Percentiles rank a stretch among this genome's conserved stretches.
phyloP scores from a whole-genome alignment of 192 early-diverging fungal genomes.

The Allomyces macrogynus region DNA sequence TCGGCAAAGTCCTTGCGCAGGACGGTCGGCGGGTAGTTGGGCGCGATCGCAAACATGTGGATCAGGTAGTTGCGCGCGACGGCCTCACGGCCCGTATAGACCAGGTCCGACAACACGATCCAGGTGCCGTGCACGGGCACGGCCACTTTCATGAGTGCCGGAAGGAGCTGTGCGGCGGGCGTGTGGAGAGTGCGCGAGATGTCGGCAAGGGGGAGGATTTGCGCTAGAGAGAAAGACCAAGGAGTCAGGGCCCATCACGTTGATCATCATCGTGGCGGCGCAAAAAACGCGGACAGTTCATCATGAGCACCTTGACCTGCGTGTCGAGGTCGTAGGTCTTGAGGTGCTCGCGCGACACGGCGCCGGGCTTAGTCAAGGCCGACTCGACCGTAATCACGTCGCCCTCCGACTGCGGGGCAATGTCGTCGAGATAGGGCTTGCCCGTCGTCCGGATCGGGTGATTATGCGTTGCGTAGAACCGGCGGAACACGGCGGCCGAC shows the following conservation, averaged over 20 bases:
- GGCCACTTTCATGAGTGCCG: too few species aligned
- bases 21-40: not conserved
- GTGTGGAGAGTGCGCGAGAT: not conserved
- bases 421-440: not conserved
- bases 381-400: not conserved
- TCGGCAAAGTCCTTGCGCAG: not conserved
- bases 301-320: not conserved
- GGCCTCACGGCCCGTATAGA: not conserved
- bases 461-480: not conserved
- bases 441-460: not conserved
- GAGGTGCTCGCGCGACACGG: not conserved
- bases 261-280: too few species aligned
- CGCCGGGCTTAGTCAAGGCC: not conserved
- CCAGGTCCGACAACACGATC: too few species aligned
- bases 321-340: not conserved
- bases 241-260: too few species aligned
- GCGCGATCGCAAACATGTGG: not conserved
- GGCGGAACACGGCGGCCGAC: not conserved
- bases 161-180: too few species aligned
- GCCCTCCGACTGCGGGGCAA: not conserved
- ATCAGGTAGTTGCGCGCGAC: not conserved
- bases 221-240: not conserved
- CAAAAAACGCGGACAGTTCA: not conserved
- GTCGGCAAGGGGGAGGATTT: not conserved
- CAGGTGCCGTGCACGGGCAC: too few species aligned